A percentile compares a stretch with the other conserved stretches of the same genome.
Evolutionary conservation across 2,329 filamentous ascomycete genomes (phyloP).

Genomic region (Zalaria obscura): DNA sequence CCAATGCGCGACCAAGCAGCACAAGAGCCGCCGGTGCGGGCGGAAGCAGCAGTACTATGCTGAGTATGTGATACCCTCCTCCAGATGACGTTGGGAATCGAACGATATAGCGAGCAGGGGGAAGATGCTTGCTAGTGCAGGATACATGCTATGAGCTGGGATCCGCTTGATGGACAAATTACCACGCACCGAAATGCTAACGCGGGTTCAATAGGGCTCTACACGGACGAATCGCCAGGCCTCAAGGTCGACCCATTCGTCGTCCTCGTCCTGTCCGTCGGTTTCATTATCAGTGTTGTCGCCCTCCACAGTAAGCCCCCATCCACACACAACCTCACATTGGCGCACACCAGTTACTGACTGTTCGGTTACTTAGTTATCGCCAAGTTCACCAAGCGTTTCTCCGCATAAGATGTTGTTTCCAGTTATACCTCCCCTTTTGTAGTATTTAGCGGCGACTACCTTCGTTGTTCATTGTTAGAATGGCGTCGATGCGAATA

Average conservation of each 20-base stretch:
- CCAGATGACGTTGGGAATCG: conserved; percentile 9
- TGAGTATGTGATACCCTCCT: conserved; percentile 52
- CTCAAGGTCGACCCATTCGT: conserved; percentile 97
- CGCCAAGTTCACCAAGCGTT: conserved; percentile 85
- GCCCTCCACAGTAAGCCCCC: conserved; percentile 75
- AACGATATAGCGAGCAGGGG: neutral
- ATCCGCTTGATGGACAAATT: too few species aligned
- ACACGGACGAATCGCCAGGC: conserved; percentile 96
- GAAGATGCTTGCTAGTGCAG: too few species aligned
- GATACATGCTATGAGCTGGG: too few species aligned
- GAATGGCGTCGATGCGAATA: too few species aligned
- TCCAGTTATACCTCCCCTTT: too few species aligned
- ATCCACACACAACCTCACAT: neutral
- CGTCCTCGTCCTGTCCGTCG: conserved; percentile 86
- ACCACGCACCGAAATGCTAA: too few species aligned
- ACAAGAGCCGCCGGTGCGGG: conserved; percentile 88
- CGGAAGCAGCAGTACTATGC: conserved; percentile 94
- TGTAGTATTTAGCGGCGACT: neutral
- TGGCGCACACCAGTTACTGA: conserved; percentile 10
- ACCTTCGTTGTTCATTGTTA: neutral
- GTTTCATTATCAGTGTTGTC: conserved; percentile 98
- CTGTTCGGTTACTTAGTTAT: conserved; percentile 49
- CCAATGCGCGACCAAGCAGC: conserved; percentile 83
- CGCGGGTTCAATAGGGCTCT: conserved; percentile 47
- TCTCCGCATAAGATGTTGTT: conserved; percentile 38